Evolutionary conservation across 164 flowering plant species (phyloP).

Genomic region (Vitis labrusca): DNA sequence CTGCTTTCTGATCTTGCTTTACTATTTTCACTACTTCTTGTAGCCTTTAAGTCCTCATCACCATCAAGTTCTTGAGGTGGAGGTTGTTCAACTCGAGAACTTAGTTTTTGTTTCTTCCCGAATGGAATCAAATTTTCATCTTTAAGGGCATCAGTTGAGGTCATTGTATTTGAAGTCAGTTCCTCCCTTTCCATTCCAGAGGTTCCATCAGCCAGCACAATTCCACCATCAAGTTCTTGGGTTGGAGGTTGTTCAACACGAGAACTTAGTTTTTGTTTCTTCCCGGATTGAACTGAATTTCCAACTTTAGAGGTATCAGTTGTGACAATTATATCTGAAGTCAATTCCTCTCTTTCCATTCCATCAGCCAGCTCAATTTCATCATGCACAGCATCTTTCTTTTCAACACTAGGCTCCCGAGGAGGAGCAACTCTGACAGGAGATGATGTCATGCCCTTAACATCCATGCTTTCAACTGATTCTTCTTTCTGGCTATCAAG

Average conservation of each 20-base stretch:
- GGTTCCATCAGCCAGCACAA: conserved; percentile 31
- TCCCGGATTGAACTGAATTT: conserved; percentile 18
- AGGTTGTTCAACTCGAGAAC: conserved; percentile 53
- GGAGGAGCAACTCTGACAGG: conserved; percentile 32
- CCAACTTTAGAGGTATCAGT: conserved; percentile 34
- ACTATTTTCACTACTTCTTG: conserved; percentile 77
- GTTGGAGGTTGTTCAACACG: conserved; percentile 40
- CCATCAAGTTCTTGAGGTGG: conserved; percentile 42
- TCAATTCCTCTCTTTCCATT: conserved; percentile 47
- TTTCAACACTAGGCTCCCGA: conserved; percentile 45
- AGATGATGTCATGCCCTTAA: conserved; percentile 43
- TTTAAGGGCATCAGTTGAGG: conserved; percentile 21
- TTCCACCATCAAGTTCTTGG: conserved; percentile 42
- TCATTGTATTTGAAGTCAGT: conserved; percentile 21
- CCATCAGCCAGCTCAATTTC: conserved; percentile 34
- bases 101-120: conserved; percentile 48
- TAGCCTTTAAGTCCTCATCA: conserved; percentile 56
- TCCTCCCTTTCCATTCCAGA: conserved; percentile 48
- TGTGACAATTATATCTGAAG: conserved; percentile 20
- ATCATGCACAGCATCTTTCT: conserved; percentile 31
- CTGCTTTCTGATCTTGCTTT: conserved; percentile 78
- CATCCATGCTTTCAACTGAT: conserved; percentile 49
- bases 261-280: conserved; percentile 57
- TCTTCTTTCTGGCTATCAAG: conserved; percentile 43
- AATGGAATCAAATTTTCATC: conserved; percentile 30